Evolutionary conservation across 2,329 filamentous ascomycete genomes (phyloP), one percentile per base, ranked within the genome.

Genomic region (Sclerotinia spermophila): DNA sequence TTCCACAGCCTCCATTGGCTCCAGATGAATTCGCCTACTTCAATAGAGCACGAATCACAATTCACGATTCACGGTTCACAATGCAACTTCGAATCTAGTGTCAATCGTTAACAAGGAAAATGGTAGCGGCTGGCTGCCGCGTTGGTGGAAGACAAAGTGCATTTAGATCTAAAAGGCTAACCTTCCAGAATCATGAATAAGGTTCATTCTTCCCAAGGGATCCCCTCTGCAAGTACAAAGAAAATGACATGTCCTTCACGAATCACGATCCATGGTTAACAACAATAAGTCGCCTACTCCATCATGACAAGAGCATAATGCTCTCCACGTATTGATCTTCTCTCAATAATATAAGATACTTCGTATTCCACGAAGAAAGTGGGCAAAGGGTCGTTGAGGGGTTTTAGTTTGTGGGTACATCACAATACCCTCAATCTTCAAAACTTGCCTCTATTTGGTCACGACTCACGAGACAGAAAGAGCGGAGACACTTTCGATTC

Each of bases 171-270:
- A 24, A 62, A 33, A 30, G 59, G n/a, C 40, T 58, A n/a, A 33
- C 44, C 61, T 65, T 65, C 61, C 61, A 65, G 61, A 65, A 65
- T 40, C 44, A 40, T 40, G 61, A 65, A 38, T 27, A 65, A 65
- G 45, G 44, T 65, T 64, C 45, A 30, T 3, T 21, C 17, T 6
- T 53, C 5, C n/a, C 33, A 15, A 21, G 61, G 61, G 13, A 38
- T 17, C 24, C 24, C 19, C 33, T 48, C 35, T 53, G 53, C 45
- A 53, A 17, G 11, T 3, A 38, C 33, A 19, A 51, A 13, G 24
- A 65, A 53, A 53, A 38, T 30, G 27, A 53, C 45, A 38, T 30
- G 24, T 64, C 44, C 4, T 8, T 38, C 44, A 27, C 8, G 24
- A n/a, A n/a, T n/a, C 33, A 53, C 27, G 48, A 27, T 53, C 27